Base-by-base conservation (phyloP, 441 rosid genomes). In the Macaranga tanarius region DNA sequence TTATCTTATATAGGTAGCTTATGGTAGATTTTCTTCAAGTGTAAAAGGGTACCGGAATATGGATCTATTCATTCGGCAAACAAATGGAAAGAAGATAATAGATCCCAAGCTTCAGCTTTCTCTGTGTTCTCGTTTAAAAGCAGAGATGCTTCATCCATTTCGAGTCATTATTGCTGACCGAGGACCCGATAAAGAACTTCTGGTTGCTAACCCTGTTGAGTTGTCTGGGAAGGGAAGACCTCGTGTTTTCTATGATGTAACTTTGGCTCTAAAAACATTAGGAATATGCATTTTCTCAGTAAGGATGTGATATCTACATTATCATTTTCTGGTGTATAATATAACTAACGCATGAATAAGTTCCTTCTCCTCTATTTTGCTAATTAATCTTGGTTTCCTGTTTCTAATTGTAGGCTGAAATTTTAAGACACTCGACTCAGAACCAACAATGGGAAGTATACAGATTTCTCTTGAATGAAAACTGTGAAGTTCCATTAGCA, bases 171-270 rank as follows among this genome's bases (percentile, higher is more conserved):
- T 90, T 66, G 77, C 88, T 52, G 84, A 87, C 76, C 87, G 90
- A 75, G 97, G 98, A 20, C 95, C 96, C 10, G 98, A 92, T 77
- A 87, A 87, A 3, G 96, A 92, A 72, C 87, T 93, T 59, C 19
- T 92, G 79, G 93, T 93, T 34, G 97, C 96, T 65, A 93, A 90
- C 80, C 97, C 97, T n/a, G 98, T 89, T 57, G 97, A 93, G 78
- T 71, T 86, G 80, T 88, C 88, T 56, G 96, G 98, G 50, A 82
- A 82, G 73, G 96, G 97, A 79, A 82, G 98, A 62, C 97, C 98
- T 0, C 85, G 90, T 65, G 96, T 93, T 61, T 92, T 89, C 83
- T 92, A 85, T 65, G 97, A 92, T 65, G 93, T 90, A 38, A 92
- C 97, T 17, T 84, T 83, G 65, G 87, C 97, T 66, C 82, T 93